Evolutionary conservation across 768 basidiomycete species (phyloP), one percentile per base, ranked within the genome.

Genomic region (Lentinus tigrinus): DNA sequence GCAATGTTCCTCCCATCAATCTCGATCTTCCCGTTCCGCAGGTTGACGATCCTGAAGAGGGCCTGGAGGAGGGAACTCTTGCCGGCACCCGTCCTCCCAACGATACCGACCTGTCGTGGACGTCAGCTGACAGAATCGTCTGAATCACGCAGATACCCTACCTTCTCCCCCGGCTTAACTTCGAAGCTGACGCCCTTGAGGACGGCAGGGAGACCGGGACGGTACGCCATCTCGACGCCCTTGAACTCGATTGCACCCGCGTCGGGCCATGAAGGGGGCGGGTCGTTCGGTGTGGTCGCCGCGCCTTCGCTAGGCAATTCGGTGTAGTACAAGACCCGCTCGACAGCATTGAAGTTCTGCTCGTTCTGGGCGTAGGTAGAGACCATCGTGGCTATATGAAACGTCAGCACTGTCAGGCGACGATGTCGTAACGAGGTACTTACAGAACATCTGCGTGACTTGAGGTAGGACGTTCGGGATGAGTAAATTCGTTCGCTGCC

Each of bases 201-300:
- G 9, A 97, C 94, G 3, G 85, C 75, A 1, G 95, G 91, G 17
- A 98, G 79, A 44, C 88, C 95, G 0, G 91, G 88, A 24, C 96
- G 83, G 70, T 97, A 98, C 50, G 79, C 82, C 74, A 98, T 78
- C 36, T 87, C 81, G 19, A 95, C 84, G 48, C 93, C 74, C 57
- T 85, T 82, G 67, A 98, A 82, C 63, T 86, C 82, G 56, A 97
- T 80, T 34, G 76, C 75, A 7, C 95, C 95, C 5, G 82, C 64
- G 1, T 78, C 70, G 2, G 95, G 95, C 95, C 95, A 97, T 2
- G 80, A 74, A 2, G 78, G 54, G 1, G 85, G 73, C 3, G 87
- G 88, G 58, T 83, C 83, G 26, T 78, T 68, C 2, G 77, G 68
- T 17, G 72, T 77, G 4, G 68, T 69, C 1, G 70, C 24, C 3